These are phyloP conservation scores for Eurotiales sp. DNA, from an alignment of 2,329 filamentous ascomycete species.

Conservation along the genomic window DNA sequence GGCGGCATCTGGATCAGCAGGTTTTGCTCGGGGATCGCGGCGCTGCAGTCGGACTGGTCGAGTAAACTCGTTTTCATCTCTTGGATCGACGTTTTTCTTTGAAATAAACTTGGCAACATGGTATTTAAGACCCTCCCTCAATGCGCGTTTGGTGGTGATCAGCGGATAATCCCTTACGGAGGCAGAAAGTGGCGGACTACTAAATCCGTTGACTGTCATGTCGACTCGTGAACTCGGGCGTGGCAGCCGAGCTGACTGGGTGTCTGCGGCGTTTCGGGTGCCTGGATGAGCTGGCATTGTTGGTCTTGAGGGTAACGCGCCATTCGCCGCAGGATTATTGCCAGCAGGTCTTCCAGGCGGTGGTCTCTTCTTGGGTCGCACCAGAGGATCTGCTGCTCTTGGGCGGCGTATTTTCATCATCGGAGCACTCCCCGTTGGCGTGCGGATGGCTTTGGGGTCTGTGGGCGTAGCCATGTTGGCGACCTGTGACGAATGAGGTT, in stretches of 20 bases:
- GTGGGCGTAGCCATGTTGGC: slow-evolving; percentile 34
- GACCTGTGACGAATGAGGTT: background rate
- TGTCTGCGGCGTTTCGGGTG: slow-evolving; percentile 17
- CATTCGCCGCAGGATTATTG: slow-evolving; percentile 20
- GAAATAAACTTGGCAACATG: slow-evolving; percentile 81
- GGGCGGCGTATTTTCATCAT: slow-evolving; percentile 46
- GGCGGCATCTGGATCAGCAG: slow-evolving; percentile 50
- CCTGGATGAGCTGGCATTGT: slow-evolving; percentile 8
- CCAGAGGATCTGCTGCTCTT: slow-evolving; percentile 59
- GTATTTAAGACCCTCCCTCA: slow-evolving; percentile 75
- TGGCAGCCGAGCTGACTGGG: slow-evolving; percentile 21
- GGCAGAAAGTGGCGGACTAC: slow-evolving; percentile 36
- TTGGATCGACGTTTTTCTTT: slow-evolving; percentile 59
- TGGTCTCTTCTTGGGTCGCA: slow-evolving; percentile 55
- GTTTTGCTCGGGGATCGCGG: slow-evolving; percentile 68
- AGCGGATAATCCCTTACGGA: slow-evolving; percentile 61
- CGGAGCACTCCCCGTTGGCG: slow-evolving; percentile 46
- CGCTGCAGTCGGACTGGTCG: slow-evolving; percentile 85
- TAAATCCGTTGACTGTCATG: slow-evolving; percentile 40
- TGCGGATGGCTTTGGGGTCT: slow-evolving; percentile 45
- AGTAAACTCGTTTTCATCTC: slow-evolving; percentile 79
- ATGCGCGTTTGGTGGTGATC: slow-evolving; percentile 74
- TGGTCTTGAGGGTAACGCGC: slow-evolving; percentile 24
- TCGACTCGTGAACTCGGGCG: slow-evolving; percentile 25
- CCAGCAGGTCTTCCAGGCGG: slow-evolving; percentile 15